Evolutionary conservation across 2,329 filamentous ascomycete genomes (phyloP).

Genomic region (Fusarium succisae): DNA sequence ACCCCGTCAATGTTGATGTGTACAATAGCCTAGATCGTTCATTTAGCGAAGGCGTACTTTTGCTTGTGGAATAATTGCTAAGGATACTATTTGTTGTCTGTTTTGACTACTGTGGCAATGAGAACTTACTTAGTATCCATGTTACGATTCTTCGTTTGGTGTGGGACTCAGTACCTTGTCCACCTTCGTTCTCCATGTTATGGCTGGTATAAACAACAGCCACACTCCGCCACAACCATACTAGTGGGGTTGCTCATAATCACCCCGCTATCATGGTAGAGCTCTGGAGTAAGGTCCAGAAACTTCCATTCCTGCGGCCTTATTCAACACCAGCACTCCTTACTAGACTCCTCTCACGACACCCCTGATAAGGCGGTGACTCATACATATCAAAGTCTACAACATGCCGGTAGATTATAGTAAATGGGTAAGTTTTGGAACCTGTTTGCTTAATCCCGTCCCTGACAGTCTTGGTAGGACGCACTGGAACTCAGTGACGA

Average conservation of each 20-base stretch:
- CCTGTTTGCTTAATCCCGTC: background rate
- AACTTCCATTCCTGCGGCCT: slow-evolving; percentile 36
- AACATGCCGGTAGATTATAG: slow-evolving; percentile 68
- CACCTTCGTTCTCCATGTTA: background rate
- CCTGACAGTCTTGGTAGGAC: slow-evolving; percentile 63
- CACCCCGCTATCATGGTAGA: slow-evolving; percentile 42
- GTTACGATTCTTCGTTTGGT: background rate
- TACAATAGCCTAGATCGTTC: slow-evolving; percentile 41
- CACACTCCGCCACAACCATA: slow-evolving; percentile 3
- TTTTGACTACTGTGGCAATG: background rate
- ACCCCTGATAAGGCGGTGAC: background rate
- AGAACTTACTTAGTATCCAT: background rate
- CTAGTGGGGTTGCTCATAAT: slow-evolving; percentile 34
- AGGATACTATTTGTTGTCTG: background rate
- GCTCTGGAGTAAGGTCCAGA: slow-evolving; percentile 37
- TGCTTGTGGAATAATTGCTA: slow-evolving; percentile 37
- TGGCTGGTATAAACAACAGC: background rate
- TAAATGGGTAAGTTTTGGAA: slow-evolving; percentile 68
- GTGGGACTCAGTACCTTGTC: background rate
- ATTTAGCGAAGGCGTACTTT: slow-evolving; percentile 44
- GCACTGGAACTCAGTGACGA: slow-evolving; percentile 97
- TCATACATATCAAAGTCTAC: background rate
- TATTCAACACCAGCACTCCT: background rate
- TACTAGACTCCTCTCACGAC: background rate
- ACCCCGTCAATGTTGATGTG: slow-evolving; percentile 31